phyloP scores from a whole-genome alignment of 306 rosid genomes.

The Cicer pinnatifidum region DNA sequence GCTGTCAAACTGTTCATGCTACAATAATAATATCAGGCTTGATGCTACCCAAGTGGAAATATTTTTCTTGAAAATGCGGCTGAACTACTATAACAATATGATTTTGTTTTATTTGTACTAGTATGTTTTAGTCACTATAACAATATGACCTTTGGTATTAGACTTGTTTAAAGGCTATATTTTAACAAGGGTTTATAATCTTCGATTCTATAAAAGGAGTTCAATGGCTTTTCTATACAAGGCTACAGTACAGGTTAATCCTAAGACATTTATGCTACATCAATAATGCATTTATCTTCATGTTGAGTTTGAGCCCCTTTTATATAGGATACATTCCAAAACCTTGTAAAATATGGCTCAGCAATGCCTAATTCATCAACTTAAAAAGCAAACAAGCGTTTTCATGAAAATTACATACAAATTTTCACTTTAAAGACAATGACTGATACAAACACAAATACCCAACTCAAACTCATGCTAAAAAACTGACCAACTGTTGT shows the following conservation, averaged over 20 bases:
- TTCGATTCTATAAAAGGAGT: background rate
- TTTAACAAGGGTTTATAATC: background rate
- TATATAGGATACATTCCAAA: background rate
- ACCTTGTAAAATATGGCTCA: background rate
- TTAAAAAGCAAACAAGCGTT: background rate
- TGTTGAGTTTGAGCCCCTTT: background rate
- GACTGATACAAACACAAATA: background rate
- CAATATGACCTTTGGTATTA: background rate
- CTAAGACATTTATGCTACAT: background rate
- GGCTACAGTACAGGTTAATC: background rate
- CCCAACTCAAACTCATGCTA: background rate
- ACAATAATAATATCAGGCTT: background rate
- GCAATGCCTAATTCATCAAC: background rate
- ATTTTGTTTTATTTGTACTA: background rate
- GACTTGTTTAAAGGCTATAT: background rate
- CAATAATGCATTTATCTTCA: background rate
- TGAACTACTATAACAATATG: background rate
- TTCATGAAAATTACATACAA: background rate
- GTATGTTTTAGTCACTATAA: background rate
- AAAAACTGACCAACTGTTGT: constrained; percentile 11
- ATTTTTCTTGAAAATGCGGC: background rate
- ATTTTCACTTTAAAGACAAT: background rate
- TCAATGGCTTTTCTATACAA: background rate
- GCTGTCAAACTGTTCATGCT: background rate
- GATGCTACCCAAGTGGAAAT: constrained; percentile 4